A percentile compares a stretch with the other conserved stretches of the same genome.
These are phyloP conservation scores for Coelastrella sp. DNA, from an alignment of 139 green algal species.

Conservation along the genomic window DNA sequence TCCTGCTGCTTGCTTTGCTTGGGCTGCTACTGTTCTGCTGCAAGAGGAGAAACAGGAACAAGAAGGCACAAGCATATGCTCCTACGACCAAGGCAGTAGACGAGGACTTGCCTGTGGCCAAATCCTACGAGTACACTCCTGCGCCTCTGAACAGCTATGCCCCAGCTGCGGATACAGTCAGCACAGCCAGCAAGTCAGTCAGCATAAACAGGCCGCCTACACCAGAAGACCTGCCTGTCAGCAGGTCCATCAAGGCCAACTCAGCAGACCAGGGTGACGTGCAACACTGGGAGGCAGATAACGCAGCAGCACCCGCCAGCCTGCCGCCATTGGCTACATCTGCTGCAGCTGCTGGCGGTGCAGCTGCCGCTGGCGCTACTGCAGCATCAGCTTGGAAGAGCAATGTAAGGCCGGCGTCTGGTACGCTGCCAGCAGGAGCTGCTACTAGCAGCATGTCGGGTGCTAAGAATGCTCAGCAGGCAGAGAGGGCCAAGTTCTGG, in stretches of 20 bases:
- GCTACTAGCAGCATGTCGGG: slow-evolving; percentile 38
- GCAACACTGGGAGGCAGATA: neutral
- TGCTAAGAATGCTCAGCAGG: slow-evolving; percentile 42
- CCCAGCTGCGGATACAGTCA: neutral
- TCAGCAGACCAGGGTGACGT: neutral
- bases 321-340: neutral
- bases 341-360: neutral
- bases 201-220: neutral
- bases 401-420: slow-evolving; percentile 34
- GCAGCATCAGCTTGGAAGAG: slow-evolving; percentile 28
- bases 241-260: neutral
- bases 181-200: neutral
- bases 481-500: slow-evolving; percentile 54
- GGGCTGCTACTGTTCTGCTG: slow-evolving; percentile 17
- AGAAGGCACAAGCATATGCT: slow-evolving; percentile 1
- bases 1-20: slow-evolving; percentile 17
- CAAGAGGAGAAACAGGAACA: neutral
- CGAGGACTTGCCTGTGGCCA: neutral
- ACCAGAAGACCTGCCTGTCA: slow-evolving; percentile 32
- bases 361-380: neutral
- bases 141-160: neutral
- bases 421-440: neutral
- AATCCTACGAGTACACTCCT: slow-evolving; percentile 22
- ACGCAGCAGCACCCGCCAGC: neutral
- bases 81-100: neutral